Evolutionary conservation across 1,284 basidiomycete species (phyloP).

Genomic region (Exobasidium rhododendri): DNA sequence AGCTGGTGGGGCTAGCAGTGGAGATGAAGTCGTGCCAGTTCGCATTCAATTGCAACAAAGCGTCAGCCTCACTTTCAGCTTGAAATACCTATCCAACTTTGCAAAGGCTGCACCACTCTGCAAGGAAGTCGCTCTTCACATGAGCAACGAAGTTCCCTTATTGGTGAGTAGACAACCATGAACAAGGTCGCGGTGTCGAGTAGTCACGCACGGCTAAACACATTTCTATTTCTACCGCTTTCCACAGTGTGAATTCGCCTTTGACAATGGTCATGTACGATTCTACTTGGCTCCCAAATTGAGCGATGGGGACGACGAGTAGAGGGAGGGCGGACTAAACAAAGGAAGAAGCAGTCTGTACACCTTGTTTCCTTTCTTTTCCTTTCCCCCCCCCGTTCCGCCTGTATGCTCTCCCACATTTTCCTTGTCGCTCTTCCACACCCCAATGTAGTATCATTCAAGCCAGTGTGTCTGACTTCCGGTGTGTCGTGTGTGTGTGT

Average conservation of each 20-base stretch:
- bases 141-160: constrained; percentile 45
- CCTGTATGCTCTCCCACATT: no score
- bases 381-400: no score
- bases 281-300: constrained; percentile 54
- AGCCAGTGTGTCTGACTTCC: no score
- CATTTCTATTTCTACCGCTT: constrained; percentile 25
- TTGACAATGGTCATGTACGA: constrained; percentile 66
- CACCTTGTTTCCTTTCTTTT: no score
- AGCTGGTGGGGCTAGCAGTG: constrained; percentile 18
- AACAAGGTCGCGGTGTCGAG: constrained; percentile 28
- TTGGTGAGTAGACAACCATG: constrained; percentile 19
- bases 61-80: constrained; percentile 88
- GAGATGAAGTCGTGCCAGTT: constrained; percentile 57
- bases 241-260: constrained; percentile 74
- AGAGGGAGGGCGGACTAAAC: no score
- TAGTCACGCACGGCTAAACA: constrained; percentile 56
- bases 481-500: no score
- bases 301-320: constrained; percentile 23
- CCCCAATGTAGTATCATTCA: no score
- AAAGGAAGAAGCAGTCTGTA: no score
- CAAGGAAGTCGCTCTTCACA: constrained; percentile 62
- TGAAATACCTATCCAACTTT: constrained; percentile 97
- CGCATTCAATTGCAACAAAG: constrained; percentile 61
- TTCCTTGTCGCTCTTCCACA: no score
- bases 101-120: constrained; percentile 82